Evolutionary conservation across 768 basidiomycete genomes (phyloP).

Genomic region (Panaeolus papilionaceus): DNA sequence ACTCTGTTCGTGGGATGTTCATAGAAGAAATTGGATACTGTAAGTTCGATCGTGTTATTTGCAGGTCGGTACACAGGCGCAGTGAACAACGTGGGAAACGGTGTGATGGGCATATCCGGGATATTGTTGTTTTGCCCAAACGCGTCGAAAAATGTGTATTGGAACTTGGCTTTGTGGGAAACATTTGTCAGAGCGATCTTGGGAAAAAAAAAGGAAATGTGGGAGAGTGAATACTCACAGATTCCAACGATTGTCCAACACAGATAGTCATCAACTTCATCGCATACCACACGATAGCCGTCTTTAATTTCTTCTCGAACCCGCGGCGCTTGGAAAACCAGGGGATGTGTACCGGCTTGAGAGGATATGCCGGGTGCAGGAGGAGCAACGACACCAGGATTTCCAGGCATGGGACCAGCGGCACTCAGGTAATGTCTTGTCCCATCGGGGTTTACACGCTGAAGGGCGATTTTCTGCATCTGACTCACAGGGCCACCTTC

Average conservation of each 20-base stretch:
- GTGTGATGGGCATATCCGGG: slow-evolving; percentile 84
- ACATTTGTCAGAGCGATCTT: slow-evolving; percentile 13
- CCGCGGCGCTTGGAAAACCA: slow-evolving; percentile 80
- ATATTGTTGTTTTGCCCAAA: slow-evolving; percentile 80
- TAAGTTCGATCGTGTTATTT: slow-evolving; percentile 80
- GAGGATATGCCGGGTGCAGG: slow-evolving; percentile 79
- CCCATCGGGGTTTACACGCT: slow-evolving; percentile 82
- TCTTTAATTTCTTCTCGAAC: slow-evolving; percentile 86
- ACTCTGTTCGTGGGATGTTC: slow-evolving; percentile 68
- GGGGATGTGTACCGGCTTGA: slow-evolving; percentile 81
- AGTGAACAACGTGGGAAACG: slow-evolving; percentile 87
- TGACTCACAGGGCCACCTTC: slow-evolving; percentile 94
- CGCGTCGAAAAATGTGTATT: slow-evolving; percentile 94
- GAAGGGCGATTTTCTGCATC: slow-evolving; percentile 95
- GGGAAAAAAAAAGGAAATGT: slow-evolving; percentile 15
- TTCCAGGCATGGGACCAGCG: slow-evolving; percentile 82
- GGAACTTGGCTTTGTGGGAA: slow-evolving; percentile 72
- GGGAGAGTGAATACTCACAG: slow-evolving; percentile 57
- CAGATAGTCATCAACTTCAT: slow-evolving; percentile 94
- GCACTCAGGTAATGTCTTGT: slow-evolving; percentile 89
- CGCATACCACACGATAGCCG: slow-evolving; percentile 74
- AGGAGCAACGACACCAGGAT: slow-evolving; percentile 69
- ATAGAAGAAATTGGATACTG: slow-evolving; percentile 89
- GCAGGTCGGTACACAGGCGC: slow-evolving; percentile 75
- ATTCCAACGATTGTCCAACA: slow-evolving; percentile 98